These are phyloP conservation scores for Pneumocystis jirovecii DNA, from an alignment of 1,139 yeast genomes.

Conservation along the genomic window DNA sequence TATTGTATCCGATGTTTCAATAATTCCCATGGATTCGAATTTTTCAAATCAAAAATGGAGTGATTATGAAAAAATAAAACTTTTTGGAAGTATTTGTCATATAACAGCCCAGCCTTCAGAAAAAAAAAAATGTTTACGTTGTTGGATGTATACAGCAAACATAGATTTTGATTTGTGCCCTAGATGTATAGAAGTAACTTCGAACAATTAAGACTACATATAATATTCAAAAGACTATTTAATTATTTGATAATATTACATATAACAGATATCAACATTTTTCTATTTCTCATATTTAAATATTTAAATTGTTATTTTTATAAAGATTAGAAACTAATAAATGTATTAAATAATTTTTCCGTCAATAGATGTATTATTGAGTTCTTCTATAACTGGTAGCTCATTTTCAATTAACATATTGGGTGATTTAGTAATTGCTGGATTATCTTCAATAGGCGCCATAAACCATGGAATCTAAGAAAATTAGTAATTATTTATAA, in stretches of 20 bases:
- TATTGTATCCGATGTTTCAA: constrained; percentile 44
- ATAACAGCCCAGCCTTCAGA: constrained; percentile 34
- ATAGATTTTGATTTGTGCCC: constrained; percentile 42
- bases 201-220: background rate
- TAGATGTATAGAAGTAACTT: constrained; percentile 43
- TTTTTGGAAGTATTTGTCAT: constrained; percentile 20
- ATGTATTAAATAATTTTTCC: background rate
- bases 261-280: background rate
- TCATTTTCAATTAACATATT: no score
- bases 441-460: background rate
- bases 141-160: constrained; percentile 67
- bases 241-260: background rate
- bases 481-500: background rate
- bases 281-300: background rate
- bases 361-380: background rate
- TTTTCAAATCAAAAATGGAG: constrained; percentile 18
- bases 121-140: constrained; percentile 65
- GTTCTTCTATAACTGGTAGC: no score
- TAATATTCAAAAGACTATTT: background rate
- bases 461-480: background rate
- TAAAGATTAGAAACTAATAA: background rate
- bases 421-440: background rate
- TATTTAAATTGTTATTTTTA: background rate
- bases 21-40: constrained; percentile 21
- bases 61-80: constrained; percentile 22